Conservation (phyloP, 208 protist genomes). For the Tritrichomonas musculus region DNA sequence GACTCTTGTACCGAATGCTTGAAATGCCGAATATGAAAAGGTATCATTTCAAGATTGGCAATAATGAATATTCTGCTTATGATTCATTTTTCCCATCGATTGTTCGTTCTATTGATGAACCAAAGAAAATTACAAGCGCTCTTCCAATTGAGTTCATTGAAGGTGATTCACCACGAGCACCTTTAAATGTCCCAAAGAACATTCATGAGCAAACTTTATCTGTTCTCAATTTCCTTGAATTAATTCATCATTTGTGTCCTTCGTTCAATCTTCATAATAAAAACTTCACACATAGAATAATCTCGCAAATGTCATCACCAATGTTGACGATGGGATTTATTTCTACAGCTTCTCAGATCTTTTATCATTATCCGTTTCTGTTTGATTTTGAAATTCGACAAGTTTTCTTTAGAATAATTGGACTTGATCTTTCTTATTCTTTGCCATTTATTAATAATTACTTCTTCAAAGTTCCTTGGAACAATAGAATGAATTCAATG, state of each 20-base stretch:
- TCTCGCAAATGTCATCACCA: not conserved
- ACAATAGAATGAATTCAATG: not conserved
- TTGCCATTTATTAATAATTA: not conserved
- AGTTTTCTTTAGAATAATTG: not conserved
- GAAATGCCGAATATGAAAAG: not conserved
- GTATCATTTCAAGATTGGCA: not conserved
- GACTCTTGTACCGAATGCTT: not conserved
- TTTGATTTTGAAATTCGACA: not conserved
- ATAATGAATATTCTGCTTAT: not conserved
- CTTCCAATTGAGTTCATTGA: not conserved
- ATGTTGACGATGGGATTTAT: not conserved
- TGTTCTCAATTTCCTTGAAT: not conserved
- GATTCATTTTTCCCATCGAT: not conserved
- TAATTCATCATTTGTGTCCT: not conserved
- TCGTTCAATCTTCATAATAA: not conserved
- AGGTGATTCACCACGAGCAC: not conserved
- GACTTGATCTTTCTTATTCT: not conserved
- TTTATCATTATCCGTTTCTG: slow-evolving; percentile 2
- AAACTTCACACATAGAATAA: not conserved
- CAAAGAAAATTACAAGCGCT: no score
- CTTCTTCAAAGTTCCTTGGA: not conserved
- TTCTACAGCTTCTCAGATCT: not conserved
- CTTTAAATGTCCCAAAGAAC: not conserved
- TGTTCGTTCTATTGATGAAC: not conserved
- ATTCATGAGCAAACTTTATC: not conserved